These are phyloP conservation scores for Calonectria leucothoes DNA, from an alignment of 2,329 filamentous ascomycete species.

Conservation along the genomic window DNA sequence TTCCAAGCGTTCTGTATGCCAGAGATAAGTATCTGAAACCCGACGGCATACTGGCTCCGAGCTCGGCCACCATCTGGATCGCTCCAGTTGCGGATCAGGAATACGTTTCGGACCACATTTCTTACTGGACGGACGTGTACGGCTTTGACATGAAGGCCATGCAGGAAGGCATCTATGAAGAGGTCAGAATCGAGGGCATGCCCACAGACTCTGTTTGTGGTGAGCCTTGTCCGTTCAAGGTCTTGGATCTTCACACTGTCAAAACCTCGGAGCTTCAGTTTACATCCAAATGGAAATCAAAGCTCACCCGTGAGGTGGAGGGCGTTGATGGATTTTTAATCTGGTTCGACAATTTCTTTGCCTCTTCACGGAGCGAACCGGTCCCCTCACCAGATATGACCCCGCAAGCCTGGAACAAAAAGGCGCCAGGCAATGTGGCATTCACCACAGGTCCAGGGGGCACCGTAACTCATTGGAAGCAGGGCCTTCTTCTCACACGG, in stretches of 20 bases:
- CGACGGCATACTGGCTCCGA: constrained; percentile 86
- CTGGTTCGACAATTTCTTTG: constrained; percentile 97
- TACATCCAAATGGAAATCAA: constrained; percentile 73
- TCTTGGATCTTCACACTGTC: constrained; percentile 81
- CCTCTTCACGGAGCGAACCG: constrained; percentile 66
- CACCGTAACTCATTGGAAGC: constrained; percentile 90
- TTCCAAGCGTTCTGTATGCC: constrained; percentile 90
- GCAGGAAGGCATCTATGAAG: constrained; percentile 84
- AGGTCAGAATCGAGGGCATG: constrained; percentile 82
- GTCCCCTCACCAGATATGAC: constrained; percentile 64
- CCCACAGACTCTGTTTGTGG: constrained; percentile 71
- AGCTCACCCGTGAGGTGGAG: constrained; percentile 71
- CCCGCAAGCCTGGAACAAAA: constrained; percentile 71
- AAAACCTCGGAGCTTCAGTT: constrained; percentile 81
- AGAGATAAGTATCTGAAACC: constrained; percentile 86
- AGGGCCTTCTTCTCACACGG: constrained; percentile 80
- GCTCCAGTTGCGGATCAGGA: constrained; percentile 84
- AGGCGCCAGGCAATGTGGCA: constrained; percentile 72
- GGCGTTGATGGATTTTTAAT: constrained; percentile 87
- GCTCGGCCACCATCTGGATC: constrained; percentile 84
- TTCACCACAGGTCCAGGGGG: constrained; percentile 88
- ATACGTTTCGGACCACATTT: constrained; percentile 80
- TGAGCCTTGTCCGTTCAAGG: constrained; percentile 73
- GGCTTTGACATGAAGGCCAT: constrained; percentile 95
- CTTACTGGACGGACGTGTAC: constrained; percentile 93